Base-by-base conservation (phyloP, 495 filamentous ascomycete genomes). In the Emericellopsis terricola region DNA sequence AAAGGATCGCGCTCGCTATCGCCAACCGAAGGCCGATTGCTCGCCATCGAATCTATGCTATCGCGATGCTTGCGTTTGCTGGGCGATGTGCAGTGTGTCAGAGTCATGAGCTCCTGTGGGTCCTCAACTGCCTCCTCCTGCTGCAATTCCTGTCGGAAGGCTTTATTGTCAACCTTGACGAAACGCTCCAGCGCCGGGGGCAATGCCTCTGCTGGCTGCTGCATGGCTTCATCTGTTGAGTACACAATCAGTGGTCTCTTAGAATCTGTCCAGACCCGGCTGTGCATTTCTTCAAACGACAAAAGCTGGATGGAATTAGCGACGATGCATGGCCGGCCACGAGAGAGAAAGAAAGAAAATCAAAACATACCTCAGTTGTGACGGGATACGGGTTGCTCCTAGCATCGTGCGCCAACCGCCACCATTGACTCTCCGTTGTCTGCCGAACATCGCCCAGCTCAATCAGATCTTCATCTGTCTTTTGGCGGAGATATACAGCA, bases 121-220 rank as follows among this genome's bases (percentile, higher is more conserved):
- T 2, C 14, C 15, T 30, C 28, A 10, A n/a, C 28, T 13, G 27
- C 37, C 17, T 13, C 39, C 39, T 50, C 50, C 33, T 59, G 45
- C 8, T 40, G 34, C 8, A 62, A 41, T 39, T 66, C 60, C 29
- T 58, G 48, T 27, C 53, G 52, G 36, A 64, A 63, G 11, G 46
- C 46, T 6, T 50, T 49, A 31, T 64, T 66, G 31, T 66, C 62
- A 34, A 50, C 46, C 28, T 43, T 48, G 17, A 61, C 47, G 39
- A 66, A 66, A 29, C 50, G 49, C 19, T 50, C 50, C 38, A 64
- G 40, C 19, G 56, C 48, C 19, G 55, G 49, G 5, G 53, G 41
- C 9, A 66, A 39, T 6, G 56, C 55, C 6, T 50, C 21, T 9
- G 41, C 44, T 4, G 50, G 38, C 7, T 48, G 38, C 1, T 44